phyloP scores from a whole-genome alignment of 2,329 filamentous ascomycete genomes.

The Gliomastix tumulicola region DNA sequence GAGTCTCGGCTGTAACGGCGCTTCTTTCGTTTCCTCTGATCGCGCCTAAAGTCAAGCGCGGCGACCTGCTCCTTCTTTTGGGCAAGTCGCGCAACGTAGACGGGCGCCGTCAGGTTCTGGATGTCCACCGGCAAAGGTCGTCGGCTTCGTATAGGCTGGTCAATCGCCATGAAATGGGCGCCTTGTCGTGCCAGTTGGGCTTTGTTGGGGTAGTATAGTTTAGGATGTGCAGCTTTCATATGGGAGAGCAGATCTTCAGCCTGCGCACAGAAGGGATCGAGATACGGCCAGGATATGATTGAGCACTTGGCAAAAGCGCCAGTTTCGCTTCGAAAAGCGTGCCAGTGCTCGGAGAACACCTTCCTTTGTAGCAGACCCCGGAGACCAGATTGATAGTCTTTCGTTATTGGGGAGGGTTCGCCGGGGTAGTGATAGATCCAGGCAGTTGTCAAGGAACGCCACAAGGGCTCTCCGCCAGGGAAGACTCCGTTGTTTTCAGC shows the following conservation, averaged over 20 bases:
- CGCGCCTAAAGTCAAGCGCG: constrained; percentile 7
- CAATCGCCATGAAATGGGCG: neutral
- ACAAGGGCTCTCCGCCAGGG: constrained; percentile 42
- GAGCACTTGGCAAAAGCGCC: constrained; percentile 36
- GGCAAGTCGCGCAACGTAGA: constrained; percentile 34
- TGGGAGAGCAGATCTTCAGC: constrained; percentile 35
- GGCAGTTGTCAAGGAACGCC: constrained; percentile 35
- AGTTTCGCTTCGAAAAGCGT: constrained; percentile 31
- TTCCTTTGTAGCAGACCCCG: constrained; percentile 28
- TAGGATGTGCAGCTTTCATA: constrained; percentile 39
- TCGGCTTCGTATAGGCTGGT: neutral
- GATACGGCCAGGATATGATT: constrained; percentile 31
- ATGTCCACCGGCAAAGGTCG: constrained; percentile 29
- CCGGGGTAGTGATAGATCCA: constrained; percentile 34
- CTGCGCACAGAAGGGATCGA: constrained; percentile 33
- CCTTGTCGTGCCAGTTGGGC: too few relatives aligned
- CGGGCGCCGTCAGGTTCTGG: constrained; percentile 41
- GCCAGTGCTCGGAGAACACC: constrained; percentile 29
- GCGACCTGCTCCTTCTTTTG: constrained; percentile 19
- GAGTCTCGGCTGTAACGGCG: neutral
- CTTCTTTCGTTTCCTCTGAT: neutral
- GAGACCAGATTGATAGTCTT: constrained; percentile 28
- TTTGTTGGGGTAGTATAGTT: constrained; percentile 16
- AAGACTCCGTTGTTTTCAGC: constrained; percentile 35
- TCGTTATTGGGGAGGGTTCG: constrained; percentile 30